phyloP scores from a whole-genome alignment of 208 protist genomes.

The Herpetomonas tarakana region DNA sequence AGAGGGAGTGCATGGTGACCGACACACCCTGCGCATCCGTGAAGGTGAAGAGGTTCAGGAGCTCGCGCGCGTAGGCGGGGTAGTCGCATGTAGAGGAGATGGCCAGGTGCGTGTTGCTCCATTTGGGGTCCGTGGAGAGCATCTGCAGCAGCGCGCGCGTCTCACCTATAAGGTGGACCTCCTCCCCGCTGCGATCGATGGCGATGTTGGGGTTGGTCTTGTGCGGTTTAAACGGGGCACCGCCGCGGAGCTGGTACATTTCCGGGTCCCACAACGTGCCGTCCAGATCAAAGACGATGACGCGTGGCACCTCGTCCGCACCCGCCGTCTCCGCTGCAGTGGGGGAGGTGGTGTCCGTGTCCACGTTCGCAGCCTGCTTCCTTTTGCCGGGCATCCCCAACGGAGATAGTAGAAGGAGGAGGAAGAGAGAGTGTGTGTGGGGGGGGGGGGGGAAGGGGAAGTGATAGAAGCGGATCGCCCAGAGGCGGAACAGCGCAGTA shows the following conservation, averaged over 20 bases:
- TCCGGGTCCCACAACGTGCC: constrained; percentile 88
- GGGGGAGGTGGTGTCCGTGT: too few relatives aligned
- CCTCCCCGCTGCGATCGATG: constrained; percentile 47
- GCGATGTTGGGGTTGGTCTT: constrained; percentile 34
- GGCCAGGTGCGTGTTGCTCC: constrained; percentile 55
- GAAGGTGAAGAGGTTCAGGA: constrained; percentile 65
- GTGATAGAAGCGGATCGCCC: too few relatives aligned
- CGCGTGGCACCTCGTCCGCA: constrained; percentile 35
- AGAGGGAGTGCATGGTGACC: constrained; percentile 65
- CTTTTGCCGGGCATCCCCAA: not conserved
- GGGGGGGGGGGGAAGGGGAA: too few relatives aligned
- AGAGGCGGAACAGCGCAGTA: too few relatives aligned
- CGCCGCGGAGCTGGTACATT: constrained; percentile 88
- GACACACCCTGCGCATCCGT: constrained; percentile 20
- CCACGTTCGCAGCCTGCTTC: not conserved
- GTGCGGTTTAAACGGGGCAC: constrained; percentile 66
- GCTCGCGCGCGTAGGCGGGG: constrained; percentile 78
- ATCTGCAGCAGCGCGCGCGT: constrained; percentile 59
- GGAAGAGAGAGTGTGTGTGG: not conserved
- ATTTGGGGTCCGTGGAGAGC: constrained; percentile 44
- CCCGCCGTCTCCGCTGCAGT: not conserved
- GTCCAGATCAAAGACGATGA: constrained; percentile 91
- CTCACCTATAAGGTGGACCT: constrained; percentile 79
- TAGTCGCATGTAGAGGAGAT: constrained; percentile 86
- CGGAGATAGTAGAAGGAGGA: not conserved